These are phyloP conservation scores for Nannochloropsis gaditana DNA, from an alignment of 108 stramenopile genomes.

Conservation along the genomic window DNA sequence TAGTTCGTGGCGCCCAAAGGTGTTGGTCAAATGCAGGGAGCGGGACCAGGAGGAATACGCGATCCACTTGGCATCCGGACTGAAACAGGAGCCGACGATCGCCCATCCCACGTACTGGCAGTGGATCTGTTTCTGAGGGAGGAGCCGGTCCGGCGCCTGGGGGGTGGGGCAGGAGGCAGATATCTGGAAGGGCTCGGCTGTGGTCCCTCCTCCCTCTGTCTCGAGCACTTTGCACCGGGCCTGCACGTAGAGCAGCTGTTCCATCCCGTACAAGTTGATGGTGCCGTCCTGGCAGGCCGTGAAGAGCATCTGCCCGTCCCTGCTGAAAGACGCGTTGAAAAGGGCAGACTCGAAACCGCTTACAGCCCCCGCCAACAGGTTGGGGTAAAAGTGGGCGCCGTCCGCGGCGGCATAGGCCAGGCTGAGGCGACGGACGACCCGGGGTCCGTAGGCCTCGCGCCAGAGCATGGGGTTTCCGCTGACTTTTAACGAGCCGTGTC, in stretches of 20 bases:
- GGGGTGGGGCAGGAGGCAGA: not conserved
- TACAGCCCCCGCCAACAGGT: not conserved
- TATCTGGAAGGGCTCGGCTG: too few relatives aligned
- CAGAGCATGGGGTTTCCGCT: not conserved
- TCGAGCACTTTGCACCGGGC: not conserved
- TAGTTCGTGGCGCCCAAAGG: conserved; percentile 30
- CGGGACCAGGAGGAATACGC: conserved; percentile 43
- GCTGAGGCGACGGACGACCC: not conserved
- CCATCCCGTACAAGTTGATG: not conserved
- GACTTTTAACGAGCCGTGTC: not conserved
- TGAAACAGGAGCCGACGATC: conserved; percentile 36
- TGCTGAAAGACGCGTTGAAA: not conserved
- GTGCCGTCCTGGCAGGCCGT: conserved; percentile 12
- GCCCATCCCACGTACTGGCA: conserved; percentile 38
- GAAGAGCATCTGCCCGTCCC: conserved; percentile 14
- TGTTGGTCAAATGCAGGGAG: conserved; percentile 42
- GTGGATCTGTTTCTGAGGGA: not conserved
- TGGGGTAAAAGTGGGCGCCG: not conserved
- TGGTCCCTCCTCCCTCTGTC: too few relatives aligned
- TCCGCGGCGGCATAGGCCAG: not conserved
- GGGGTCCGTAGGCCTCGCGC: not conserved
- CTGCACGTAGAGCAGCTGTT: not conserved
- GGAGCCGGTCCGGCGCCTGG: not conserved
- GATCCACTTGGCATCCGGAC: conserved; percentile 41
- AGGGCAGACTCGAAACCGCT: not conserved